Percentiles rank a stretch among this genome's conserved stretches.
Conservation (phyloP, 495 filamentous ascomycete species). For the Aspergillus mulundensis region DNA sequence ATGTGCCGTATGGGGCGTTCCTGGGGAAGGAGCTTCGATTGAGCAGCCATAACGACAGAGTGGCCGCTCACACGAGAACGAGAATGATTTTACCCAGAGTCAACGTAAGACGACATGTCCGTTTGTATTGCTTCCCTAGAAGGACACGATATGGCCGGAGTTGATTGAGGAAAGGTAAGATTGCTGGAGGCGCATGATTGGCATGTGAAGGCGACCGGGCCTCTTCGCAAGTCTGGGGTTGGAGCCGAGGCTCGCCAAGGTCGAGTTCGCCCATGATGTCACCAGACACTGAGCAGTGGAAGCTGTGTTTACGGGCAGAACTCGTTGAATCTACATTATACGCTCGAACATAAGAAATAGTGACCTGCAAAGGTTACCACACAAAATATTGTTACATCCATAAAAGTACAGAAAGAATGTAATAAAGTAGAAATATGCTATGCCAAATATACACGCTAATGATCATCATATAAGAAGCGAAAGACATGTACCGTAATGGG, state of each 20-base stretch:
- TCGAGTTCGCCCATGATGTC: slow-evolving; percentile 15
- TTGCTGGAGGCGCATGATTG: background rate
- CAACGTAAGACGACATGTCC: slow-evolving; percentile 30
- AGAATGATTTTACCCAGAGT: slow-evolving; percentile 26
- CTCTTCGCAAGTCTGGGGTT: slow-evolving; percentile 6
- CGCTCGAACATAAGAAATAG: background rate
- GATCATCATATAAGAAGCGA: background rate
- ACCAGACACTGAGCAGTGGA: no score
- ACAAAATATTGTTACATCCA: no score
- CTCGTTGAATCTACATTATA: background rate
- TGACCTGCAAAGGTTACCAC: no score
- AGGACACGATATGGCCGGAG: background rate
- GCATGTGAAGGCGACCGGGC: slow-evolving; percentile 13
- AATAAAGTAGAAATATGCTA: background rate
- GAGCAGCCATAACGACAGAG: slow-evolving; percentile 60
- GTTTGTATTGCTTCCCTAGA: background rate
- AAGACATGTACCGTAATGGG: slow-evolving; percentile 1
- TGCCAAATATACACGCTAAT: slow-evolving; percentile 5
- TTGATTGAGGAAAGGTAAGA: background rate
- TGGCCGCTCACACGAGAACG: slow-evolving; percentile 17
- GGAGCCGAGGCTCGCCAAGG: slow-evolving; percentile 6
- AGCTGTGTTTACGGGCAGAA: no score
- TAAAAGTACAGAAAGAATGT: background rate
- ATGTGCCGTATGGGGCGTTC: slow-evolving; percentile 71
- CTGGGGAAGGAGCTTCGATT: slow-evolving; percentile 70